These are phyloP conservation scores for Phylloporus rhodoxanthus DNA, from an alignment of 768 basidiomycete species.

Conservation along the genomic window DNA sequence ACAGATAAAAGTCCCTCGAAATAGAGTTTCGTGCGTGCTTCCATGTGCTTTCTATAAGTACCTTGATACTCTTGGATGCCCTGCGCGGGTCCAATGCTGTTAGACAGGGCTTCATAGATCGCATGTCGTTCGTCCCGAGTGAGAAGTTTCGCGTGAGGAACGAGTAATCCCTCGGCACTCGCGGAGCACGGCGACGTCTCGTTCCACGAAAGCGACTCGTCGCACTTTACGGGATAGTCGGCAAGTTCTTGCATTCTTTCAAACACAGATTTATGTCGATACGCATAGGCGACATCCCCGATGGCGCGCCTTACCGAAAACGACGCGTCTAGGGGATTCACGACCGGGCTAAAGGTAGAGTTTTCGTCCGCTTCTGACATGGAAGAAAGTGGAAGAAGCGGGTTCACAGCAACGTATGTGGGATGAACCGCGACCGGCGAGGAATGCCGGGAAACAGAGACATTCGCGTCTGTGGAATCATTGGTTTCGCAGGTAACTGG, in stretches of 20 bases:
- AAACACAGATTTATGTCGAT: constrained; percentile 22
- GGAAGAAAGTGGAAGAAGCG: constrained; percentile 16
- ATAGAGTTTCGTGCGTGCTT: constrained; percentile 41
- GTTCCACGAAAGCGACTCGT: constrained; percentile 10
- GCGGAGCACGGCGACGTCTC: constrained; percentile 18
- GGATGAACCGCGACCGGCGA: constrained; percentile 3
- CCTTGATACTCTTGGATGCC: constrained; percentile 48
- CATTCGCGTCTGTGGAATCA: constrained; percentile 3
- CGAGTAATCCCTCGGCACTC: constrained; percentile 11
- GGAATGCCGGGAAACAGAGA: constrained; percentile 5
- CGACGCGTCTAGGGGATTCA: constrained; percentile 22
- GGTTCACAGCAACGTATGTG: constrained; percentile 24
- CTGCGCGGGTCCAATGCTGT: constrained; percentile 40
- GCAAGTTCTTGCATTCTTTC: constrained; percentile 24
- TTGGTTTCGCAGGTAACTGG: constrained; percentile 8
- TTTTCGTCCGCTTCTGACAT: constrained; percentile 4
- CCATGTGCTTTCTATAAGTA: constrained; percentile 49
- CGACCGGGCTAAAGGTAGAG: constrained; percentile 12
- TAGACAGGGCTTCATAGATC: constrained; percentile 47
- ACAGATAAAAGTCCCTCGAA: constrained; percentile 37
- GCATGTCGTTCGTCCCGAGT: constrained; percentile 42
- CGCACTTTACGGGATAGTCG: constrained; percentile 13
- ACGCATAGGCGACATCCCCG: constrained; percentile 28
- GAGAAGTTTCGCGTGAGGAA: constrained; percentile 29
- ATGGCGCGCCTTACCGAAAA: constrained; percentile 25